Base-by-base conservation (phyloP, 2,329 filamentous ascomycete genomes). In the Xylaria sp. region DNA sequence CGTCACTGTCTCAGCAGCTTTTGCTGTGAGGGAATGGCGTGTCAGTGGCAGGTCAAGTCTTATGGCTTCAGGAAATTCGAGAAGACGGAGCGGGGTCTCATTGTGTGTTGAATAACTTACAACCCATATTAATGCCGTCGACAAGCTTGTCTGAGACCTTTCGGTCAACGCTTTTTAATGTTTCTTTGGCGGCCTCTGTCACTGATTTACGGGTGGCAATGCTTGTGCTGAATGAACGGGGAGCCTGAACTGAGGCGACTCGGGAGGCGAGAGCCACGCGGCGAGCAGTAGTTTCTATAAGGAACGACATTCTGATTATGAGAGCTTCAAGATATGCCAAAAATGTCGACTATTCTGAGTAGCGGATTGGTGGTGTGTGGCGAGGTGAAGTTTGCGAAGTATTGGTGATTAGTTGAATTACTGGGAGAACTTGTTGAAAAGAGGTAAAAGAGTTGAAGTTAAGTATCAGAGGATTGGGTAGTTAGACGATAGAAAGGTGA, bases 81-180 rank as follows among this genome's bases (percentile, higher is more conserved):
- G 27, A 7, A 11, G 11, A 7, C 1, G 9, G 31, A n/a, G 15
- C 9, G 10, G 10, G 9, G 31, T 29, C 17, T 3, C 25, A 10
- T 36, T 1, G 5, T 17, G 42, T 3, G 27, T 31, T 17, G 3
- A 38, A n/a, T 9, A n/a, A 81, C 85, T 66, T 81, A 89, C 89
- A 77, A 55, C 85, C 84, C 53, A 81, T 79, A 71, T 90, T 82
- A 74, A 91, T 88, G 17, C 86, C 87, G 44, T 87, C 85, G 31
- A 89, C 85, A 20, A 90, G 75, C 75, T 88, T 89, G 75, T 88
- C 85, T 66, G 85, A 84, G 47, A 90, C 86, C 56, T 80, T 82
- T 33, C 86, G 82, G 79, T 90, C 87, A 5, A 89, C 86, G 5
- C 79, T 80, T 78, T 90, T 88, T 64, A 87, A 77, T 3, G 83